Conservation (phyloP, 805 yeast species). For the Myxozyma nipponensis region DNA sequence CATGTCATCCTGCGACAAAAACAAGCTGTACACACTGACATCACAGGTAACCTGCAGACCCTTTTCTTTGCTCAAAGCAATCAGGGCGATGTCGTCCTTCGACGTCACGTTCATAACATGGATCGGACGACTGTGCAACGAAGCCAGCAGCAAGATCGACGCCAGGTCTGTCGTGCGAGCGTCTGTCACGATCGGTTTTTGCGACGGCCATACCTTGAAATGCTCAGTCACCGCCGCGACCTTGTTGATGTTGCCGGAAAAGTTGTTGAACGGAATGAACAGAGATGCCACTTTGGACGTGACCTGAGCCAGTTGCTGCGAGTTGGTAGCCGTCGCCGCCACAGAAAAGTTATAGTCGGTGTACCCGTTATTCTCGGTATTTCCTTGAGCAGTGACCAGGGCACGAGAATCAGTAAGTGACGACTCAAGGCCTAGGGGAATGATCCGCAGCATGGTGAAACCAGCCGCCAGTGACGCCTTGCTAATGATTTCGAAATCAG, state of each 20-base stretch:
- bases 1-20: conserved; percentile 62
- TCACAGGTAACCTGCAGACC: conserved; percentile 84
- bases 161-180: conserved; percentile 90
- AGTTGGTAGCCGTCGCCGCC: conserved; percentile 74
- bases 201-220: conserved; percentile 76
- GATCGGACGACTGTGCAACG: conserved; percentile 76
- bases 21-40: conserved; percentile 74
- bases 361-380: conserved; percentile 56
- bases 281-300: conserved; percentile 69
- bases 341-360: conserved; percentile 80
- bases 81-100: conserved; percentile 75
- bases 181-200: conserved; percentile 84
- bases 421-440: conserved; percentile 68
- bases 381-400: conserved; percentile 58
- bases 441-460: conserved; percentile 76
- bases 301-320: conserved; percentile 56
- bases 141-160: conserved; percentile 83
- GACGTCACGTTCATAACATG: conserved; percentile 85
- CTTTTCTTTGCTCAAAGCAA: conserved; percentile 79
- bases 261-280: conserved; percentile 74
- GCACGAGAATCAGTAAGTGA: conserved; percentile 62
- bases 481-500: conserved; percentile 63
- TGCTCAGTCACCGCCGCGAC: conserved; percentile 78
- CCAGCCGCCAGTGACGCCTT: conserved; percentile 76
- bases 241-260: conserved; percentile 52